phyloP scores from a whole-genome alignment of 805 yeast species.

The Citeromyces nyonsensis region DNA sequence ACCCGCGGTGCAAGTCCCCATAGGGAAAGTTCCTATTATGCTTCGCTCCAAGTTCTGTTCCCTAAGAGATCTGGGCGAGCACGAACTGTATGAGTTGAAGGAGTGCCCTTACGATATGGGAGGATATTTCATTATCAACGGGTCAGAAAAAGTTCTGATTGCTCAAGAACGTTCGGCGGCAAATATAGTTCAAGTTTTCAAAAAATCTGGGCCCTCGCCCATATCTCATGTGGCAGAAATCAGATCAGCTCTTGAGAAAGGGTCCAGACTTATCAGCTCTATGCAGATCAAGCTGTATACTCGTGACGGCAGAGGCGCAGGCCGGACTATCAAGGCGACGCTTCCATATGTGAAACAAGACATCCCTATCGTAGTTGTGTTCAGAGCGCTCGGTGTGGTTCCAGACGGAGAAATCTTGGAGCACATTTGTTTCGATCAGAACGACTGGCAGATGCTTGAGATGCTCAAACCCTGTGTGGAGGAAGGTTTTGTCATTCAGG shows the following conservation, averaged over 20 bases:
- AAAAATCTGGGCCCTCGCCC: slow-evolving; percentile 94
- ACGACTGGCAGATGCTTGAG: slow-evolving; percentile 99
- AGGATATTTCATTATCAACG: slow-evolving; percentile 95
- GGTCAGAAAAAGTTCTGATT: slow-evolving; percentile 94
- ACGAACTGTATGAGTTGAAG: slow-evolving; percentile 86
- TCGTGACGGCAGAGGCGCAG: slow-evolving; percentile 53
- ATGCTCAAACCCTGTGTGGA: slow-evolving; percentile 98
- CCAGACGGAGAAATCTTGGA: slow-evolving; percentile 98
- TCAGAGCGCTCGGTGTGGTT: slow-evolving; percentile 94
- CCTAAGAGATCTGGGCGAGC: slow-evolving; percentile 77
- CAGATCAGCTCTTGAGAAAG: slow-evolving; percentile 92
- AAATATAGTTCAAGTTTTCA: slow-evolving; percentile 95
- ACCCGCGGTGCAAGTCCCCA: slow-evolving; percentile 55
- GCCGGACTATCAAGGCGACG: slow-evolving; percentile 87
- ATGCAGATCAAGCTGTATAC: slow-evolving; percentile 89
- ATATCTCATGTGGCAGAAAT: slow-evolving; percentile 93
- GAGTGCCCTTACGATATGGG: slow-evolving; percentile 99
- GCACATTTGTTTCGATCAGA: slow-evolving; percentile 94
- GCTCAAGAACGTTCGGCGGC: slow-evolving; percentile 99
- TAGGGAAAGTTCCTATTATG: slow-evolving; percentile 98
- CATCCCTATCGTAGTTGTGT: slow-evolving; percentile 91
- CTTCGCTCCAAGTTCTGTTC: slow-evolving; percentile 92
- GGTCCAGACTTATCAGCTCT: slow-evolving; percentile 85
- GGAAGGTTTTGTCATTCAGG: slow-evolving; percentile 96
- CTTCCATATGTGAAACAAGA: slow-evolving; percentile 94